A percentile compares a stretch with the other conserved stretches of the same genome.
Conservation (phyloP, 2,329 filamentous ascomycete species). For the Alternaria dauci region DNA sequence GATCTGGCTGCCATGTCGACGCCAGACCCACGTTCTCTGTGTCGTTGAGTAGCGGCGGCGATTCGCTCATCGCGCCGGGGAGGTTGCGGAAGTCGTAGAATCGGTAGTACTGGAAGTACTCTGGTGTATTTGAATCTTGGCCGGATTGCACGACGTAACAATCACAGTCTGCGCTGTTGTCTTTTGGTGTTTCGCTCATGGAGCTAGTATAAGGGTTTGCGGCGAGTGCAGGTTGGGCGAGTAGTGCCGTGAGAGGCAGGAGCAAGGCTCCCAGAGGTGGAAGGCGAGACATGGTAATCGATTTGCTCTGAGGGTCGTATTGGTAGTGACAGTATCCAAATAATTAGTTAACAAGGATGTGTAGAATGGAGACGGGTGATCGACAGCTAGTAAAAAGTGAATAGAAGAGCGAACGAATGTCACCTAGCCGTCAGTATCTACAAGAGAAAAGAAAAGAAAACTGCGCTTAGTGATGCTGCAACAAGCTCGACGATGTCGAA, state of each 20-base stretch:
- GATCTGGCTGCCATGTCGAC: slow-evolving; percentile 49
- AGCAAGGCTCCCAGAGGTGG: slow-evolving; percentile 31
- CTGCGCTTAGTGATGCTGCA: slow-evolving; percentile 7
- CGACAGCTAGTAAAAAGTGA: slow-evolving; percentile 13
- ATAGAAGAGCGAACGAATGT: slow-evolving; percentile 18
- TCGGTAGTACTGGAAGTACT: slow-evolving; percentile 61
- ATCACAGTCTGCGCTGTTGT: slow-evolving; percentile 53
- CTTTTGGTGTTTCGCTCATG: slow-evolving; percentile 41
- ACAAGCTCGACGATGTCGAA: slow-evolving; percentile 4
- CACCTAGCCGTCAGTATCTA: slow-evolving; percentile 17
- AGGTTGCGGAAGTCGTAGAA: slow-evolving; percentile 62
- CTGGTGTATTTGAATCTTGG: slow-evolving; percentile 45
- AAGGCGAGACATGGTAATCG: slow-evolving; percentile 26
- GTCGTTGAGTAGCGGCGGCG: slow-evolving; percentile 38
- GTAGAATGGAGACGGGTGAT: slow-evolving; percentile 9
- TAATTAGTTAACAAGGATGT: slow-evolving; percentile 13
- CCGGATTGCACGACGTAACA: slow-evolving; percentile 59
- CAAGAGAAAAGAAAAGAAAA: not conserved
- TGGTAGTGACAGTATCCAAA: slow-evolving; percentile 2
- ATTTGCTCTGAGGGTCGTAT: not conserved
- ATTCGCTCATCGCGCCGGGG: slow-evolving; percentile 33
- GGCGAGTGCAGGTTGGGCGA: slow-evolving; percentile 34
- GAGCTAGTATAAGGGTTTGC: slow-evolving; percentile 38
- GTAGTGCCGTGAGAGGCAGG: slow-evolving; percentile 35
- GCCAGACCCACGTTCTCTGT: slow-evolving; percentile 29